Percentiles rank a stretch among this genome's conserved stretches.
phyloP scores from a whole-genome alignment of 495 filamentous ascomycete species.

The Viridothelium virens region DNA sequence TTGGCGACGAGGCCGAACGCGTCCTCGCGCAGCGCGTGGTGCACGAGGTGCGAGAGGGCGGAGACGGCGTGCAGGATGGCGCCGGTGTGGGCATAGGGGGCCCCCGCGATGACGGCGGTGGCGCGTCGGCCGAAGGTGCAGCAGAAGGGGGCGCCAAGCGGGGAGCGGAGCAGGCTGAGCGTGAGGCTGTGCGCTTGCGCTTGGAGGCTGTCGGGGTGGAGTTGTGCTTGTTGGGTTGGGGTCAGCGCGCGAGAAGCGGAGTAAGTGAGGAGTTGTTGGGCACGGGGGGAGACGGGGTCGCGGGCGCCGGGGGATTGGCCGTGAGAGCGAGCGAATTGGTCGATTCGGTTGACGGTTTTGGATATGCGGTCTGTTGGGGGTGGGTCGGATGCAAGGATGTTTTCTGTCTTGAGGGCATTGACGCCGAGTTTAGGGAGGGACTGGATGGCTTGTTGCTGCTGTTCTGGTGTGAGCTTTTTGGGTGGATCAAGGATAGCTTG shows the following conservation, averaged over 20 bases:
- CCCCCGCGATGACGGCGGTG: constrained; percentile 56
- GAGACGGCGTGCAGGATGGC: constrained; percentile 63
- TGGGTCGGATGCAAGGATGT: constrained; percentile 49
- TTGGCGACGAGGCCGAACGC: constrained; percentile 76
- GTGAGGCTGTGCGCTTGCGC: constrained; percentile 34
- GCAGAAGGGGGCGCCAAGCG: constrained; percentile 61
- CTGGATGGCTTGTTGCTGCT: constrained; percentile 28
- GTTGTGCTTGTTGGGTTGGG: constrained; percentile 17
- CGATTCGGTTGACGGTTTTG: constrained; percentile 47
- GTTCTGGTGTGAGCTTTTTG: neutral
- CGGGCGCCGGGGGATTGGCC: constrained; percentile 44
- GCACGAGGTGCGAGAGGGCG: constrained; percentile 58
- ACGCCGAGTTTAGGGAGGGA: constrained; percentile 25
- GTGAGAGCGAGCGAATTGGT: constrained; percentile 48
- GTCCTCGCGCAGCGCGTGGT: constrained; percentile 73
- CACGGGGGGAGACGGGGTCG: constrained; percentile 17
- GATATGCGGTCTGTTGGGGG: constrained; percentile 42
- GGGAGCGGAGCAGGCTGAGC: constrained; percentile 40
- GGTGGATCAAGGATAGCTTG: constrained; percentile 1
- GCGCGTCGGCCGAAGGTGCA: constrained; percentile 58
- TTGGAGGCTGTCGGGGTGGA: constrained; percentile 30
- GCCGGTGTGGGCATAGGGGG: constrained; percentile 56
- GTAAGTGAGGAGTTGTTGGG: constrained; percentile 23
- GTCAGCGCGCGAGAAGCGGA: constrained; percentile 36
- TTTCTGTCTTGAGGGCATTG: constrained; percentile 37